A percentile compares a stretch with the other conserved stretches of the same genome.
phyloP scores from a whole-genome alignment of 805 yeast species.

The Starmera amethionina region DNA sequence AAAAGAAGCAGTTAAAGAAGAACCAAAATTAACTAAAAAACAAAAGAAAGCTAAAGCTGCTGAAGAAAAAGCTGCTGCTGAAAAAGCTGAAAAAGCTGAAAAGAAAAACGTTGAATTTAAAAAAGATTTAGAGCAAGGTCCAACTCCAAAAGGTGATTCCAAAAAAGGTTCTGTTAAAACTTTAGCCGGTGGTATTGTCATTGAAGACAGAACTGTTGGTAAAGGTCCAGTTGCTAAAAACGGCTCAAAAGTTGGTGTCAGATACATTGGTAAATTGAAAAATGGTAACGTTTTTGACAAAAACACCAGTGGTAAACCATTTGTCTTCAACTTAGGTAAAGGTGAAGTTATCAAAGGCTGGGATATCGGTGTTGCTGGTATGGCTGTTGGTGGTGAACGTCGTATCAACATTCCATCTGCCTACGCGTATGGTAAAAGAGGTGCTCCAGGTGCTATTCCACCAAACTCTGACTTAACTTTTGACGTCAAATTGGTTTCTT shows the following conservation, averaged over 20 bases:
- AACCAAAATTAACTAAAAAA: conserved; percentile 17
- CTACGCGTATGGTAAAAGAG: conserved; percentile 92
- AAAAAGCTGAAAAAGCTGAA: conserved; percentile 18
- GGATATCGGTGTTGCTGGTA: conserved; percentile 97
- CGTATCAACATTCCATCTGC: conserved; percentile 92
- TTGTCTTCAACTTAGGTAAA: conserved; percentile 80
- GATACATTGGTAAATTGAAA: conserved; percentile 96
- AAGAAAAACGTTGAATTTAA: conserved; percentile 83
- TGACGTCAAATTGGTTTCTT: conserved; percentile 86
- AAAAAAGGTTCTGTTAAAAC: conserved; percentile 65
- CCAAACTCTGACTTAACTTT: conserved; percentile 94
- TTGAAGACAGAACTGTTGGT: conserved; percentile 90
- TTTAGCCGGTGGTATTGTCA: conserved; percentile 83
- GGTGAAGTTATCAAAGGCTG: conserved; percentile 99
- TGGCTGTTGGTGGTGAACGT: conserved; percentile 99
- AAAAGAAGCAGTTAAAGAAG: conserved; percentile 16
- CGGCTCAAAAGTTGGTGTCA: conserved; percentile 87
- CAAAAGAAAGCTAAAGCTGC: conserved; percentile 20
- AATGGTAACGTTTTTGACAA: conserved; percentile 96
- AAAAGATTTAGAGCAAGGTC: conserved; percentile 90
- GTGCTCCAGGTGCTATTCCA: conserved; percentile 88
- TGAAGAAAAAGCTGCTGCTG: conserved; percentile 5
- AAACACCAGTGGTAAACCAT: conserved; percentile 96
- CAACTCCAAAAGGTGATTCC: conserved; percentile 40
- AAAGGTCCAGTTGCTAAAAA: conserved; percentile 80